Conservation (phyloP, 169 alveolate species). For the Ichthyophthirius multifiliis region DNA sequence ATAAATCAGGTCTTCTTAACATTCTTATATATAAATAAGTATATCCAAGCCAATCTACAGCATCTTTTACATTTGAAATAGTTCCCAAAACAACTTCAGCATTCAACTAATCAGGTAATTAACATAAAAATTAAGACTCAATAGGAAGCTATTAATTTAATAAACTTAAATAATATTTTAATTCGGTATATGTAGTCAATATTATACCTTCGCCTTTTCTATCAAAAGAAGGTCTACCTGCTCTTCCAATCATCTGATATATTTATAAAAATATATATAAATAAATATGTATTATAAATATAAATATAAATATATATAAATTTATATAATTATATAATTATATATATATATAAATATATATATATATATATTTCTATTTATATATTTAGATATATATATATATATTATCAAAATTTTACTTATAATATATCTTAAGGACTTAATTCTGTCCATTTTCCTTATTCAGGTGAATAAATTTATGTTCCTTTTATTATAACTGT, state of each 20-base stretch:
- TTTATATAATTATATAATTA: background rate
- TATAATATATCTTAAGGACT: constrained; percentile 95
- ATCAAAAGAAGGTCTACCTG: constrained; percentile 99
- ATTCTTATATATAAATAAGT: constrained; percentile 97
- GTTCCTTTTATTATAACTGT: constrained; percentile 99
- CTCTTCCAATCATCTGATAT: constrained; percentile 99
- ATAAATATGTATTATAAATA: too few species aligned
- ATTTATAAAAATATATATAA: background rate
- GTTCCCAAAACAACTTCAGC: constrained; percentile 98
- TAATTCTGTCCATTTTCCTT: constrained; percentile 97
- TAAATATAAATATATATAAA: too few species aligned
- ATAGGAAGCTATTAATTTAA: constrained; percentile 97
- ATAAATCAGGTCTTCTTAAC: constrained; percentile 88
- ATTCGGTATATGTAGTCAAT: constrained; percentile 94
- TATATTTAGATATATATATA: background rate
- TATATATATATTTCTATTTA: too few species aligned
- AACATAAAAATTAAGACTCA: constrained; percentile 93
- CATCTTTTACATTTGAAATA: constrained; percentile 92
- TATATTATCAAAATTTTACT: background rate
- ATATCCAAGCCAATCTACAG: constrained; percentile 96
- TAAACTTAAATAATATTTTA: constrained; percentile 95
- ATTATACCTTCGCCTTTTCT: constrained; percentile 98
- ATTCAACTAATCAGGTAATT: constrained; percentile 96
- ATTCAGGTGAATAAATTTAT: constrained; percentile 96
- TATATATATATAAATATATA: background rate